Percentiles rank a stretch among this genome's conserved stretches.
phyloP scores from a whole-genome alignment of 2,329 filamentous ascomycete genomes.

The Colletotrichum cordylinicola region DNA sequence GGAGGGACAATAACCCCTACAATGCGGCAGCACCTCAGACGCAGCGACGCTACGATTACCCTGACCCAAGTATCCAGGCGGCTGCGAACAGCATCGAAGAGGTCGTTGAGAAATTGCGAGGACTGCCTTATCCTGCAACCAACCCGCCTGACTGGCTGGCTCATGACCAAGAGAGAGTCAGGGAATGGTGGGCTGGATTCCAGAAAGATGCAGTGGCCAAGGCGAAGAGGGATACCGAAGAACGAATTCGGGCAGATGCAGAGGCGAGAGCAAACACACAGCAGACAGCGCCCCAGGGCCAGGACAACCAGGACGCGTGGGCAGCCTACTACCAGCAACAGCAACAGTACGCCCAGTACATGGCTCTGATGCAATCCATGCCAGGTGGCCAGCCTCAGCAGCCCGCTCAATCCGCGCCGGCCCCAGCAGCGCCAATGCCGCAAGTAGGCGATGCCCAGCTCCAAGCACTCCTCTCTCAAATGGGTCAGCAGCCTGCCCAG shows the following conservation, averaged over 20 bases:
- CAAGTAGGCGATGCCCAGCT: constrained; percentile 39
- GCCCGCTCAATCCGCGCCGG: constrained; percentile 23
- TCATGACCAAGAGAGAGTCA: constrained; percentile 49
- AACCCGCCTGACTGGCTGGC: constrained; percentile 60
- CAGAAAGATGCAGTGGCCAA: constrained; percentile 43
- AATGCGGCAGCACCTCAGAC: constrained; percentile 33
- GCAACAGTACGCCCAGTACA: constrained; percentile 43
- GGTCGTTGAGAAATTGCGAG: constrained; percentile 45
- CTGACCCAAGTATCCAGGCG: constrained; percentile 46
- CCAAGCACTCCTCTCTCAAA: constrained; percentile 49
- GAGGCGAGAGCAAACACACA: constrained; percentile 32
- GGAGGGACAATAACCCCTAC: constrained; percentile 45
- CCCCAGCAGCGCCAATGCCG: constrained; percentile 6
- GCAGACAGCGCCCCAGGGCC: constrained; percentile 24
- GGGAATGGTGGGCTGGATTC: constrained; percentile 60
- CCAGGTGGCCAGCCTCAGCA: constrained; percentile 36
- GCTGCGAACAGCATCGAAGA: constrained; percentile 49
- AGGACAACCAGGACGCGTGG: constrained; percentile 31
- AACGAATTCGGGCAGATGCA: constrained; percentile 37
- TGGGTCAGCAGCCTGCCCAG: constrained; percentile 36
- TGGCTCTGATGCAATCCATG: constrained; percentile 47
- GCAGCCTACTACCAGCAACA: constrained; percentile 31
- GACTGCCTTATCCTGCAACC: constrained; percentile 53
- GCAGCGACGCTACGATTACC: constrained; percentile 41
- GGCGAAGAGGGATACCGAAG: constrained; percentile 44